Percentiles rank a stretch among this genome's conserved stretches.
These are phyloP conservation scores for Anthostomella pinea DNA, from an alignment of 2,329 filamentous ascomycete species.

Conservation along the genomic window DNA sequence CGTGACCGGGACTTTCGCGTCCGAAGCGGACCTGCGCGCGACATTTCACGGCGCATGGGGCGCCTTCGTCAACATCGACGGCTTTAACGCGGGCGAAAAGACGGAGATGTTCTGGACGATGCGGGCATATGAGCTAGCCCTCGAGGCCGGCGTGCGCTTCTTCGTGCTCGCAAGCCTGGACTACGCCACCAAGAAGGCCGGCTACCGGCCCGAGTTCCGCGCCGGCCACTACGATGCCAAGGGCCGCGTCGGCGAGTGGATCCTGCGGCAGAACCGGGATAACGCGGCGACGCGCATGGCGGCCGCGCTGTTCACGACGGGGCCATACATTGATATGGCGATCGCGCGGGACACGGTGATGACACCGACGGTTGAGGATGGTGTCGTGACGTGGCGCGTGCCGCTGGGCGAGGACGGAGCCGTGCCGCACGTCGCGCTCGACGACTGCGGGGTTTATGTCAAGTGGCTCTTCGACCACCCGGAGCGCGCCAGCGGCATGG, in stretches of 20 bases:
- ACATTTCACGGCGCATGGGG: slow-evolving; percentile 44
- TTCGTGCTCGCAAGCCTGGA: slow-evolving; percentile 50
- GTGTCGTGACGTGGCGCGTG: slow-evolving; percentile 16
- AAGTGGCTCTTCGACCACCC: slow-evolving; percentile 48
- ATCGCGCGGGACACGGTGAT: slow-evolving; percentile 37
- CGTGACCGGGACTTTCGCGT: slow-evolving; percentile 45
- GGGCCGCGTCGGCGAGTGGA: slow-evolving; percentile 43
- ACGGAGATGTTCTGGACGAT: slow-evolving; percentile 48
- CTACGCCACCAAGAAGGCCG: slow-evolving; percentile 45
- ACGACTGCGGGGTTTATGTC: slow-evolving; percentile 46
- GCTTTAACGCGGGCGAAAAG: slow-evolving; percentile 52
- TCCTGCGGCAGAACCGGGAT: slow-evolving; percentile 39
- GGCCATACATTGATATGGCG: slow-evolving; percentile 48
- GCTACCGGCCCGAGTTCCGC: slow-evolving; percentile 43
- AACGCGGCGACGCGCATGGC: slow-evolving; percentile 36
- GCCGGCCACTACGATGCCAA: slow-evolving; percentile 49
- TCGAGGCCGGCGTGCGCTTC: slow-evolving; percentile 42
- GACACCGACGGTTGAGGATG: slow-evolving; percentile 37
- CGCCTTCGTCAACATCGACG: slow-evolving; percentile 54
- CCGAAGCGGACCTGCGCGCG: slow-evolving; percentile 41
- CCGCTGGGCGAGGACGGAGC: slow-evolving; percentile 39
- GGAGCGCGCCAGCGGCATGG: slow-evolving; percentile 40
- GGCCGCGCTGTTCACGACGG: slow-evolving; percentile 60
- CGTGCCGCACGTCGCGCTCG: slow-evolving; percentile 41
- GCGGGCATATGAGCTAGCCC: slow-evolving; percentile 38